These are phyloP conservation scores for Metschnikowia koreensis DNA, from an alignment of 805 yeast genomes.

Conservation along the genomic window DNA sequence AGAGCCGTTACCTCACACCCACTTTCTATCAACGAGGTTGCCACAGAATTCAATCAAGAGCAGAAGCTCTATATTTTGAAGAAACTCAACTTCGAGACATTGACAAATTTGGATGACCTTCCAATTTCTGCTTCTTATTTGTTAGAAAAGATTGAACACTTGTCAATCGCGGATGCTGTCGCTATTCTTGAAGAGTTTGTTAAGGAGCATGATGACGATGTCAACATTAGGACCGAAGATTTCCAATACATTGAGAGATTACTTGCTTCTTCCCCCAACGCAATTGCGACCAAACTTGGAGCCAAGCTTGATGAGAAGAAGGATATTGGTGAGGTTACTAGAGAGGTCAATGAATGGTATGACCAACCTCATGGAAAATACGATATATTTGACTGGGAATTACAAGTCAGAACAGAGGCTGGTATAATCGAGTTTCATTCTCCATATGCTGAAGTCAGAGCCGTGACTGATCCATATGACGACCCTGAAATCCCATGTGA, in stretches of 20 bases:
- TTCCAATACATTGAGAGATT: conserved; percentile 1
- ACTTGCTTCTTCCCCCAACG: not conserved
- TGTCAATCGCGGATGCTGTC: conserved; percentile 1
- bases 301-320: not conserved
- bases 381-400: conserved; percentile 29
- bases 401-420: conserved; percentile 38
- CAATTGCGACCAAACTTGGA: not conserved
- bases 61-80: conserved; percentile 30
- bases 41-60: conserved; percentile 21
- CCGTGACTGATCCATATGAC: conserved; percentile 54
- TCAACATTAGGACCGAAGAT: not conserved
- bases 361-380: not conserved
- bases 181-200: not conserved
- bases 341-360: not conserved
- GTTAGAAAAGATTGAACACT: conserved; percentile 2
- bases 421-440: conserved; percentile 28
- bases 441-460: conserved; percentile 68
- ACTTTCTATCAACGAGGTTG: conserved; percentile 26
- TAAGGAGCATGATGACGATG: conserved; percentile 1
- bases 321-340: not conserved
- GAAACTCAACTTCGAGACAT: conserved; percentile 26
- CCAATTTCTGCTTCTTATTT: conserved; percentile 27
- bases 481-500: conserved; percentile 49
- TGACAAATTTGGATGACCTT: conserved; percentile 29
- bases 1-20: conserved; percentile 25